Percentiles rank a stretch among this genome's conserved stretches.
Conservation (phyloP, 2,329 filamentous ascomycete species). For the Ilyonectria sp. region DNA sequence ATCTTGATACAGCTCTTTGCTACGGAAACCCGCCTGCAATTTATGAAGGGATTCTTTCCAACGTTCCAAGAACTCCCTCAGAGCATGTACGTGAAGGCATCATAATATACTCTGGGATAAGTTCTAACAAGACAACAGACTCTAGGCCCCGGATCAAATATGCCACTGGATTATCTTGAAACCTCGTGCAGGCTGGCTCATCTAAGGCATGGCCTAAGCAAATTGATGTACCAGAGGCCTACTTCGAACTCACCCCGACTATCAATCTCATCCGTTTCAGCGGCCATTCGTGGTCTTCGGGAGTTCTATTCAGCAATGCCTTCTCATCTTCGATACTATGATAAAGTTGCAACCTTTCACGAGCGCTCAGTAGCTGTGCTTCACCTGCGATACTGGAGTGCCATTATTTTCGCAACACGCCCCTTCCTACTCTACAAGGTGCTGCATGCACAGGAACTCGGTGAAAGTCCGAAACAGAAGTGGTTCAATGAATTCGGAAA, state of each 20-base stretch:
- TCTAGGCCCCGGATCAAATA: slow-evolving; percentile 15
- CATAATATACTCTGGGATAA: too few species aligned
- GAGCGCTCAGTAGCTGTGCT: slow-evolving; percentile 25
- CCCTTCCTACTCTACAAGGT: slow-evolving; percentile 25
- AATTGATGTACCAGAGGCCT: slow-evolving; percentile 20
- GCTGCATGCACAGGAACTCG: slow-evolving; percentile 1
- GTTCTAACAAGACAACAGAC: not conserved
- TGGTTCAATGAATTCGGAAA: slow-evolving; percentile 19
- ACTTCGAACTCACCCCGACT: not conserved
- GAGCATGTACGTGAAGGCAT: slow-evolving; percentile 3
- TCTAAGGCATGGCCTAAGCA: slow-evolving; percentile 1
- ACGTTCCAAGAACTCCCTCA: slow-evolving; percentile 8
- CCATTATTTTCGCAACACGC: slow-evolving; percentile 22
- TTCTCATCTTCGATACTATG: slow-evolving; percentile 10
- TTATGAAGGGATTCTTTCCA: slow-evolving; percentile 1
- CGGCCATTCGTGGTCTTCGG: slow-evolving; percentile 6
- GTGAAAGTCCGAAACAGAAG: slow-evolving; percentile 8
- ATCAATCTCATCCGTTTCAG: slow-evolving; percentile 11
- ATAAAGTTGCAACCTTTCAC: slow-evolving; percentile 21
- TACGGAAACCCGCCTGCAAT: slow-evolving; percentile 26
- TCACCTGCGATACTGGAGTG: slow-evolving; percentile 32
- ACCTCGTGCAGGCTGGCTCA: slow-evolving; percentile 16
- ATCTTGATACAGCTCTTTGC: slow-evolving; percentile 23
- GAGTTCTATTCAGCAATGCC: slow-evolving; percentile 13
- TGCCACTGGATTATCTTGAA: slow-evolving; percentile 22